These are phyloP conservation scores for Antitrichia curtipendula DNA, from an alignment of 225 moss, liverwort and hornwort genomes.

Conservation along the genomic window DNA sequence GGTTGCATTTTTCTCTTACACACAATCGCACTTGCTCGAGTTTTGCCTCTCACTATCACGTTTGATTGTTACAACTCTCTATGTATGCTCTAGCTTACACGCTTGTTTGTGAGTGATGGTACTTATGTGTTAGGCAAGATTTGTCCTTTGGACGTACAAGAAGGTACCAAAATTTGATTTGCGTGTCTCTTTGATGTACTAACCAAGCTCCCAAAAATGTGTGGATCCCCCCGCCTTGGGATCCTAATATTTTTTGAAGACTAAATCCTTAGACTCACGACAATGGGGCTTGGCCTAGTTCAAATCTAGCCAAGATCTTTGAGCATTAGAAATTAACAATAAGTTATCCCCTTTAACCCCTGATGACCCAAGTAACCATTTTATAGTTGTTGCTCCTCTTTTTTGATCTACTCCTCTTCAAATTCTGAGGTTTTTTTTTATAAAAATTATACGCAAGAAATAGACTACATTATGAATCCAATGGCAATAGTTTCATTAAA, in stretches of 20 bases:
- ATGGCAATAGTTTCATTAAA: no score
- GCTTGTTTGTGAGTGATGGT: not conserved
- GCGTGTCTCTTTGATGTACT: not conserved
- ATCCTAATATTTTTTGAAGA: not conserved
- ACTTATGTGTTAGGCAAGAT: fast-evolving
- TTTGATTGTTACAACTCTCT: fast-evolving
- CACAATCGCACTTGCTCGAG: not conserved
- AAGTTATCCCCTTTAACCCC: not conserved
- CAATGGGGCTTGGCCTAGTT: fast-evolving
- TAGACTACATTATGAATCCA: no score
- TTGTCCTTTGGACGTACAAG: fast-evolving
- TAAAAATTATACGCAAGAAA: no score
- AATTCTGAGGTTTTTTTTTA: no score
- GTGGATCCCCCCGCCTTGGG: fast-evolving
- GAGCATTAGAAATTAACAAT: not conserved
- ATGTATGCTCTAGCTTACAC: not conserved
- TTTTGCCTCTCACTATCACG: not conserved
- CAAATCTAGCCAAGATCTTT: not conserved
- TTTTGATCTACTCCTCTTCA: no score
- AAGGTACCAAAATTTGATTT: not conserved
- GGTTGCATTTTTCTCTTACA: not conserved
- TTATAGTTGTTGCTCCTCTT: no score
- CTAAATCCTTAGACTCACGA: not conserved
- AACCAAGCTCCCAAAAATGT: not conserved
- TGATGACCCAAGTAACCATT: no score